Base-by-base conservation (phyloP, 164 flowering plant species). In the Aristolochia fimbriata region DNA sequence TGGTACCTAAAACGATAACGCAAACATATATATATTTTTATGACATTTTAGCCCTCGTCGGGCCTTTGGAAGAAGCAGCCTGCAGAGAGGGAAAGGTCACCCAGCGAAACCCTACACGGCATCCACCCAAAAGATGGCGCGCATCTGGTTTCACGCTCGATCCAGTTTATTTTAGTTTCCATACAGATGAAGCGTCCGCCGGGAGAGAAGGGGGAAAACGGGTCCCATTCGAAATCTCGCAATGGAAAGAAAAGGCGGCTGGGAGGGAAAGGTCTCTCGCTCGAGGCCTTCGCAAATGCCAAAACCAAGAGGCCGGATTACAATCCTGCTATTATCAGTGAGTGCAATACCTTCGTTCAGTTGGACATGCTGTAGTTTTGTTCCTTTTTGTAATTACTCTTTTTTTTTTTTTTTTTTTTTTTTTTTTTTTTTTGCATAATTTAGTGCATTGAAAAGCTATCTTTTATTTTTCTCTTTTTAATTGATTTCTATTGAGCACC, bases 241-340 rank as follows among this genome's bases (percentile, higher is more conserved):
- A 49, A 49, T 17, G 22, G 22, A 17, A 84, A 83, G 62, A 74
- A 73, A 73, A 68, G 56, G 80, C 76, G 92, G 62, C 66, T 86
- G 58, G 93, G 97, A 48, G 93, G 96, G 1, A 68, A 68, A 47
- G 97, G 90, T n/a, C 78, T 89, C 25, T 83, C 97, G 1, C 90
- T 89, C 27, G 82, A 82, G 68, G 80, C 84, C 1, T 89, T 89
- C 33, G 90, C 84, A 1, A 87, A 82, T 65, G 80, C 83, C 30
- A 87, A 85, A 65, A 64, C 86, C 10, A 76, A 43, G 60, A 68
- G 19, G 66, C 59, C 62, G 21, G 51, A 58, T 53, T 85, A 82
- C 73, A 90, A 89, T 50, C 97, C 94, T 16, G 74, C 90, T 33
- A 12, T 65, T 43, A 61, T 70, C 33, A 70, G 73, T 70, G 54